Evolutionary conservation across 192 early-diverging fungal genomes (phyloP).

Genomic region (Umbelopsis ramanniana): DNA sequence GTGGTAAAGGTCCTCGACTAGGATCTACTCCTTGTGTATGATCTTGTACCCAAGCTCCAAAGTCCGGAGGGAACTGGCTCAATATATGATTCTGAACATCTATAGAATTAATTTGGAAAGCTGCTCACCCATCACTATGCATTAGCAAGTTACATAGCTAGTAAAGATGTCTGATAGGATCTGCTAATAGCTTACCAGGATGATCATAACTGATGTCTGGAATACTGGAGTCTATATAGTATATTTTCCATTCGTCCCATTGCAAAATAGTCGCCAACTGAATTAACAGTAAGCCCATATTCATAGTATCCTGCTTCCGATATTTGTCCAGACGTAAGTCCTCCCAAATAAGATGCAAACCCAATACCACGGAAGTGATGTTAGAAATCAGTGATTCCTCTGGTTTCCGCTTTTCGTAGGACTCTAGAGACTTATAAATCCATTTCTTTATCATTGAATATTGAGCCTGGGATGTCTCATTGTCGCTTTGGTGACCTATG

Average conservation of each 20-base stretch:
- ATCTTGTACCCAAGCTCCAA: slow-evolving; percentile 10
- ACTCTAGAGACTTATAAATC: neutral
- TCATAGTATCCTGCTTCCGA: neutral
- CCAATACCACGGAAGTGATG: neutral
- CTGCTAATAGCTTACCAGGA: neutral
- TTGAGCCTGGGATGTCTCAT: neutral
- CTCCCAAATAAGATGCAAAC: slow-evolving; percentile 1
- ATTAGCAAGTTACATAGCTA: neutral
- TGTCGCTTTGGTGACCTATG: neutral
- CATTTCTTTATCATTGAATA: neutral
- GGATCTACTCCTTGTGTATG: neutral
- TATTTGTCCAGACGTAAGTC: slow-evolving; percentile 13
- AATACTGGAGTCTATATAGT: neutral
- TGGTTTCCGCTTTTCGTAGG: neutral
- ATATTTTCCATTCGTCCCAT: neutral
- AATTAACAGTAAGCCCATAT: neutral
- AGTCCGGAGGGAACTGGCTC: neutral
- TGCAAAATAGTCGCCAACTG: slow-evolving; percentile 5
- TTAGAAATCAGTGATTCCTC: slow-evolving; percentile 12
- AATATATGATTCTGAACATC: neutral
- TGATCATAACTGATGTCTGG: neutral
- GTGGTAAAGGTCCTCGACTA: slow-evolving; percentile 1
- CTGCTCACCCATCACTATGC: neutral
- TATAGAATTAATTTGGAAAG: too few species aligned
- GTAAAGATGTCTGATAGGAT: neutral